phyloP scores from a whole-genome alignment of 441 rosid genomes.

The Erysimum cheiri region DNA sequence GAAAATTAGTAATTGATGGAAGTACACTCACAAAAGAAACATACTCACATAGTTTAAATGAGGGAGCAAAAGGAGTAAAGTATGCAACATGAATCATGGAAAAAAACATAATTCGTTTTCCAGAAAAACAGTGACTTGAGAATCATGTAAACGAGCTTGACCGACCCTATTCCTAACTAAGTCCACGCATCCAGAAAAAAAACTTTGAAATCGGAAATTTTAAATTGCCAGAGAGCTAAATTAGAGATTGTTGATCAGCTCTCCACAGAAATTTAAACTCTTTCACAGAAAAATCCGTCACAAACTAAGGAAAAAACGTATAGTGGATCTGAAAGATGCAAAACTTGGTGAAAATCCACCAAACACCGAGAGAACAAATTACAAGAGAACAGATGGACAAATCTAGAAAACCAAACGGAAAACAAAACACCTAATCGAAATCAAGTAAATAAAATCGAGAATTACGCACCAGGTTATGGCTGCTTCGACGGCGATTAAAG shows the following conservation, averaged over 20 bases:
- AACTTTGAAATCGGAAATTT: constrained; percentile 10
- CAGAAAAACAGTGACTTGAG: neutral
- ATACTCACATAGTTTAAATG: neutral
- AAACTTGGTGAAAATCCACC: constrained; percentile 15
- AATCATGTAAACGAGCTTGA: constrained; percentile 9
- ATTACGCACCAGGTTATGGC: constrained; percentile 29
- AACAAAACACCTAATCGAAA: constrained; percentile 5
- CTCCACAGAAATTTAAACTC: constrained; percentile 14
- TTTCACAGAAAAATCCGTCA: constrained; percentile 16
- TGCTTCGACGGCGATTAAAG: constrained; percentile 18
- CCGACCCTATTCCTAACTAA: neutral
- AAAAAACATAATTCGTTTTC: neutral
- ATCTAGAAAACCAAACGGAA: constrained; percentile 6
- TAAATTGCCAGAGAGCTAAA: neutral
- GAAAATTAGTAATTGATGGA: neutral
- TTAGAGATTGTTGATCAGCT: constrained; percentile 10
- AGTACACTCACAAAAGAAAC: neutral
- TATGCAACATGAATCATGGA: neutral
- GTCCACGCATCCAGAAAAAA: constrained; percentile 2
- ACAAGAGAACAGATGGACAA: neutral
- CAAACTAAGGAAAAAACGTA: neutral
- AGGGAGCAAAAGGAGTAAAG: neutral
- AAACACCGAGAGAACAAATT: neutral
- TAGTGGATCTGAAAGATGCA: constrained; percentile 24
- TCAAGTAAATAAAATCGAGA: neutral